Conservation (phyloP, 768 basidiomycete species). For the Strobilomyces confusus region DNA sequence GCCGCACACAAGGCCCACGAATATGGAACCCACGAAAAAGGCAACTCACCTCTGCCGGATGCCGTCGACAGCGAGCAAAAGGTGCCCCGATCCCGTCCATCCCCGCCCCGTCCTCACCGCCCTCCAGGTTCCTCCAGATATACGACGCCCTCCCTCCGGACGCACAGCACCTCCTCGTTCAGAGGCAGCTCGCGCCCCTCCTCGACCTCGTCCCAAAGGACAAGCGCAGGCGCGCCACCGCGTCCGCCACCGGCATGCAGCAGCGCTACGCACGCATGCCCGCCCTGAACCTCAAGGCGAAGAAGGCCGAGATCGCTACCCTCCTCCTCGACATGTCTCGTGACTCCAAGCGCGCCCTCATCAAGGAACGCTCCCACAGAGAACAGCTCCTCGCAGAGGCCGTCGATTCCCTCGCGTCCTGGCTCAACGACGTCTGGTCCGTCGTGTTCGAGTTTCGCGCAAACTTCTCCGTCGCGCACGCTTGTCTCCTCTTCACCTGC, state of each 20-base stretch:
- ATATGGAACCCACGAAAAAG: no score
- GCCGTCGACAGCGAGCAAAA: neutral
- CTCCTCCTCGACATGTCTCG: constrained; percentile 51
- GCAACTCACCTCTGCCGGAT: constrained; percentile 6
- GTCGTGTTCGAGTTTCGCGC: constrained; percentile 55
- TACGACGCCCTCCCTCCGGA: constrained; percentile 53
- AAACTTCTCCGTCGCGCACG: constrained; percentile 49
- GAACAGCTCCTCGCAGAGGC: constrained; percentile 55
- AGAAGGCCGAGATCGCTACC: constrained; percentile 50
- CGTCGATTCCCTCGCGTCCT: constrained; percentile 49
- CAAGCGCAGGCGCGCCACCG: constrained; percentile 36
- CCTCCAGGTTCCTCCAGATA: constrained; percentile 41
- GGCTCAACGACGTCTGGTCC: constrained; percentile 64
- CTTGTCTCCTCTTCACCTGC: constrained; percentile 50
- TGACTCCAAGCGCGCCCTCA: constrained; percentile 49
- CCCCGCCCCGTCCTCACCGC: no score
- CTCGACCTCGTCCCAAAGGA: constrained; percentile 41
- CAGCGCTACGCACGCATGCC: constrained; percentile 41
- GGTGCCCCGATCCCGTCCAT: neutral
- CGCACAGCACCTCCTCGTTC: constrained; percentile 45
- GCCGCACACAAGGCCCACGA: no score
- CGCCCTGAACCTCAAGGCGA: constrained; percentile 46
- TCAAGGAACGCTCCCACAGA: constrained; percentile 50
- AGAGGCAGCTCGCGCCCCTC: constrained; percentile 47
- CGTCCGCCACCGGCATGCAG: constrained; percentile 40